Base-by-base conservation (phyloP, 768 basidiomycete genomes). In the Udeniomyces megalosporus region DNA sequence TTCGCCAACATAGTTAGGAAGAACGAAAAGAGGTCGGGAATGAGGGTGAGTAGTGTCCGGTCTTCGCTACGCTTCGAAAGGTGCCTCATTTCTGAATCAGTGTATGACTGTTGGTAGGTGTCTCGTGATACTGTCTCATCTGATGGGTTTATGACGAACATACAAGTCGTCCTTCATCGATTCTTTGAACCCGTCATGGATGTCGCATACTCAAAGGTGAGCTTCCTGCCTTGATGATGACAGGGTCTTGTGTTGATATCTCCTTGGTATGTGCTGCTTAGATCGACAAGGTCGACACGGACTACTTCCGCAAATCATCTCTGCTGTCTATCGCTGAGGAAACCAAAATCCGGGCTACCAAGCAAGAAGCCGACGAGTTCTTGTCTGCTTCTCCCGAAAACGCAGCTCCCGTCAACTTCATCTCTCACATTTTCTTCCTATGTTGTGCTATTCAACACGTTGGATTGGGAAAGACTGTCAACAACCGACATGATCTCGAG, bases 101-200 rank as follows among this genome's bases (percentile, higher is more conserved):
- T 15, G 38, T 11, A 55, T n/a, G 3, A 7, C 32, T 45, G 4
- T 32, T 29, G 42, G 31, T 61, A 88, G 82, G 87, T 95, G 34
- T 88, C 96, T 61, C 80, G 83, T 0, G 79, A 80, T 11, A 88
- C 87, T 0, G 91, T 97, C 12, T 82, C 91, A 1, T 83, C 83
- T 0, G 93, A 99, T 70, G 84, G 86, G 61, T 96, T 90, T 72
- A 86, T 99, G 84, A 79, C 87, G 63, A 97, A 96, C 68, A 69
- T 92, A 34, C 86, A 92, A 67, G 78, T 78, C n/a, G 75, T 95
- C 15, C 74, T 97, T 26, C 77, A 90, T 51, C 81, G 83, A 15
- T 85, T 99, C 69, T 84, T 89, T 31, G 88, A 92, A 67, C 93
- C 93, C 0, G 93, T 96, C 69, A 88, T 97, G 79, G 93, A 97